Conservation (phyloP, 176 grass and related monocot species). For the Rhynchospora breviuscula region DNA sequence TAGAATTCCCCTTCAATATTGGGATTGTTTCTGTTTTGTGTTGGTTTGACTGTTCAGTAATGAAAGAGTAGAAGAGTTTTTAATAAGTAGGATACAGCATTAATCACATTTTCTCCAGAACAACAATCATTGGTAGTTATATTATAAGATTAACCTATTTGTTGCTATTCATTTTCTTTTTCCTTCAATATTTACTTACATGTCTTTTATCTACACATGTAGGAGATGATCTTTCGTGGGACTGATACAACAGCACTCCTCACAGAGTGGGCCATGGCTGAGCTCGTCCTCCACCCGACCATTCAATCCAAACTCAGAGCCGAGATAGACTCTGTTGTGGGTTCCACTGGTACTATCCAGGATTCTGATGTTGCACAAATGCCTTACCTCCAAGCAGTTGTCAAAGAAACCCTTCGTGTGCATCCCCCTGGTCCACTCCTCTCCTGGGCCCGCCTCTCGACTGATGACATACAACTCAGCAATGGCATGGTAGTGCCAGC, state of each 20-base stretch:
- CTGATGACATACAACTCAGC: constrained; percentile 43
- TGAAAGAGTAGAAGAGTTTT: too few relatives aligned
- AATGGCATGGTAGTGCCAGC: constrained; percentile 68
- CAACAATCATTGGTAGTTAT: too few relatives aligned
- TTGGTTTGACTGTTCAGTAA: too few relatives aligned
- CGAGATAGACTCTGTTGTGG: constrained; percentile 38
- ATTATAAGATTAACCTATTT: too few relatives aligned
- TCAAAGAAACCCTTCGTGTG: constrained; percentile 56
- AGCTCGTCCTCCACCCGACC: constrained; percentile 44
- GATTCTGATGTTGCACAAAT: constrained; percentile 48
- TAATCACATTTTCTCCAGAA: too few relatives aligned
- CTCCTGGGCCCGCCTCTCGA: constrained; percentile 68
- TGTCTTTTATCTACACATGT: background rate
- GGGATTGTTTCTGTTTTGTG: too few relatives aligned
- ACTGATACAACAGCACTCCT: constrained; percentile 70
- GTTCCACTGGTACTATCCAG: background rate
- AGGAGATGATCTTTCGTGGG: constrained; percentile 87
- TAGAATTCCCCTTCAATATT: too few relatives aligned
- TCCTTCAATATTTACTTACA: background rate
- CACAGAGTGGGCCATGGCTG: constrained; percentile 71
- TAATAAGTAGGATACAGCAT: too few relatives aligned
- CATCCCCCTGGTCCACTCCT: constrained; percentile 59
- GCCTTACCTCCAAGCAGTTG: constrained; percentile 64
- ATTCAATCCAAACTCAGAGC: constrained; percentile 41
- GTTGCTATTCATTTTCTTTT: background rate